Conservation (phyloP, 2,329 filamentous ascomycete species). For the Boeremia exigua region DNA sequence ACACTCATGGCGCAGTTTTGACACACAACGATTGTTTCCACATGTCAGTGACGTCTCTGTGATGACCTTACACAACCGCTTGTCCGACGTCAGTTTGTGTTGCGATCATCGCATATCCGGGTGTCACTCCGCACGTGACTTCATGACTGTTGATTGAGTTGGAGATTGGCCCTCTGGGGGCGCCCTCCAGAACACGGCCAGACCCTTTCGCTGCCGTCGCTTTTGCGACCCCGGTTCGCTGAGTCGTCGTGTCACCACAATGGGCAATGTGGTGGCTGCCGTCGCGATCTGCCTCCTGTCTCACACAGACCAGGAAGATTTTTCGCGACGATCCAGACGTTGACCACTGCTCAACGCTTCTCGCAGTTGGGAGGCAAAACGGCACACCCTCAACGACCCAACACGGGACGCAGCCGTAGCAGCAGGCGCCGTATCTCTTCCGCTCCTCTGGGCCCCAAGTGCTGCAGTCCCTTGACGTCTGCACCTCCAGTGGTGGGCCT, state of each 20-base stretch:
- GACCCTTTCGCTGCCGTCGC: constrained; percentile 4
- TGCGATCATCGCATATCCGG: constrained; percentile 7
- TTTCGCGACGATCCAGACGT: constrained; percentile 30
- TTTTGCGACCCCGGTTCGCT: constrained; percentile 5
- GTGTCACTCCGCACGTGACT: constrained; percentile 10
- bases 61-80: constrained; percentile 20
- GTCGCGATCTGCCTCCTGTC: constrained; percentile 19
- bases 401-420: constrained; percentile 20
- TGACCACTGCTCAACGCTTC: constrained; percentile 15
- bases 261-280: constrained; percentile 19
- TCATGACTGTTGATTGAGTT: neutral
- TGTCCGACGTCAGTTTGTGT: constrained; percentile 9
- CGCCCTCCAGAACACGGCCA: constrained; percentile 9
- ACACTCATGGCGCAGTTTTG: constrained; percentile 23
- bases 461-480: constrained; percentile 23
- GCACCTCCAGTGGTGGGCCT: constrained; percentile 14
- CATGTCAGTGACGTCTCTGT: constrained; percentile 16
- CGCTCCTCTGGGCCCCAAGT: constrained; percentile 21
- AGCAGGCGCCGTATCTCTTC: constrained; percentile 22
- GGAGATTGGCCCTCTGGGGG: neutral
- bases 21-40: constrained; percentile 11
- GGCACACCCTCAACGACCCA: constrained; percentile 20
- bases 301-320: constrained; percentile 29
- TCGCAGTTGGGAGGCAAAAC: constrained; percentile 20
- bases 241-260: constrained; percentile 6